phyloP scores from a whole-genome alignment of 108 stramenopile species.

The Thalassiosira profunda region DNA sequence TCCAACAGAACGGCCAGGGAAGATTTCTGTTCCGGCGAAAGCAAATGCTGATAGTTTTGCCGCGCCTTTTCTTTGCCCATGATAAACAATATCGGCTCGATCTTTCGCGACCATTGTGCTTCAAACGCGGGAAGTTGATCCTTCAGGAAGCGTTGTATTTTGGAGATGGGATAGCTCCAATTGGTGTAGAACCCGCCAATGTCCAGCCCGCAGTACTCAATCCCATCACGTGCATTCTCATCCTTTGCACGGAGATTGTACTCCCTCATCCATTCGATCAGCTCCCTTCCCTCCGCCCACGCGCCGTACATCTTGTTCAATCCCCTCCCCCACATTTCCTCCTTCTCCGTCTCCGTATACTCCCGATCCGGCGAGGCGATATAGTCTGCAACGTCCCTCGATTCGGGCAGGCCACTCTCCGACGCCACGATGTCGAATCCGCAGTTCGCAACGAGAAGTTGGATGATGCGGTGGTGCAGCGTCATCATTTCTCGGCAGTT shows the following conservation, averaged over 20 bases:
- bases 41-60: conserved; percentile 5
- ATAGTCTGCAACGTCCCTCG: neutral
- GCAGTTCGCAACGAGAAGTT: neutral
- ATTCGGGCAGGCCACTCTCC: conserved; percentile 9
- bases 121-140: neutral
- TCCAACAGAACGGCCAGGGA: conserved; percentile 2
- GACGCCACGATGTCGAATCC: conserved; percentile 1
- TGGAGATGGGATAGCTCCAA: conserved; percentile 1
- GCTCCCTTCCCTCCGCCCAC: conserved; percentile 10
- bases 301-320: conserved; percentile 13
- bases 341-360: neutral
- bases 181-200: conserved; percentile 11
- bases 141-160: neutral
- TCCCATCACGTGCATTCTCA: no score
- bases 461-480: conserved; percentile 1
- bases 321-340: neutral
- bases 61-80: conserved; percentile 3
- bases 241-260: neutral
- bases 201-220: conserved; percentile 7
- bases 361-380: neutral
- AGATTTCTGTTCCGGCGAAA: neutral
- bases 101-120: conserved; percentile 2
- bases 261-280: conserved; percentile 11
- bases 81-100: neutral
- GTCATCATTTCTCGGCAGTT: conserved; percentile 20